A percentile compares a stretch with the other conserved stretches of the same genome.
These are phyloP conservation scores for Hypoxylon fuscum DNA, from an alignment of 495 filamentous ascomycete species.

Conservation along the genomic window DNA sequence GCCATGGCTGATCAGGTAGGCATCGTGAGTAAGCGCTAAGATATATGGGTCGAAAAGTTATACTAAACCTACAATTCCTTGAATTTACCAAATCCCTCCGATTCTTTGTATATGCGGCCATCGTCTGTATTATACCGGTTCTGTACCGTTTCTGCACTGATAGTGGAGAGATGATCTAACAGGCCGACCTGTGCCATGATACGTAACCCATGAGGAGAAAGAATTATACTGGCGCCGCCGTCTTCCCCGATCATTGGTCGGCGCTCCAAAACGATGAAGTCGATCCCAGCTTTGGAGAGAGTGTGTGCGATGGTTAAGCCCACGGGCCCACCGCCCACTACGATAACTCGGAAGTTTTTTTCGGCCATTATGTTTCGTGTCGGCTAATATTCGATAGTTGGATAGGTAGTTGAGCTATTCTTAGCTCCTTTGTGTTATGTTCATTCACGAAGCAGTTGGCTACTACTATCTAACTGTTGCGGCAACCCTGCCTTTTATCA, in stretches of 20 bases:
- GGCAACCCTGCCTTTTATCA: too few relatives aligned
- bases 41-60: neutral
- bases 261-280: constrained; percentile 57
- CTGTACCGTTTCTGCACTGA: neutral
- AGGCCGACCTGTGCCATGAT: constrained; percentile 58
- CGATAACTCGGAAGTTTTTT: constrained; percentile 52
- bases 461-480: too few relatives aligned
- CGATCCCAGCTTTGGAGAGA: constrained; percentile 51
- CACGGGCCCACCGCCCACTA: constrained; percentile 57
- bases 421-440: neutral
- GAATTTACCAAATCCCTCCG: neutral
- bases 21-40: neutral
- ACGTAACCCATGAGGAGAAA: constrained; percentile 42
- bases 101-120: neutral
- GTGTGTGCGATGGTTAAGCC: constrained; percentile 55
- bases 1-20: constrained; percentile 19
- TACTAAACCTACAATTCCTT: neutral
- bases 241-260: constrained; percentile 44
- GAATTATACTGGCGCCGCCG: constrained; percentile 42
- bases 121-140: neutral
- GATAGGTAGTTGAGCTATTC: constrained; percentile 11
- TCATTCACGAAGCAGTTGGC: too few relatives aligned
- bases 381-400: neutral
- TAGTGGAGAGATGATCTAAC: constrained; percentile 33
- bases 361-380: constrained; percentile 5